Conservation (phyloP, 495 filamentous ascomycete species). For the Oleoguttula mirabilis region DNA sequence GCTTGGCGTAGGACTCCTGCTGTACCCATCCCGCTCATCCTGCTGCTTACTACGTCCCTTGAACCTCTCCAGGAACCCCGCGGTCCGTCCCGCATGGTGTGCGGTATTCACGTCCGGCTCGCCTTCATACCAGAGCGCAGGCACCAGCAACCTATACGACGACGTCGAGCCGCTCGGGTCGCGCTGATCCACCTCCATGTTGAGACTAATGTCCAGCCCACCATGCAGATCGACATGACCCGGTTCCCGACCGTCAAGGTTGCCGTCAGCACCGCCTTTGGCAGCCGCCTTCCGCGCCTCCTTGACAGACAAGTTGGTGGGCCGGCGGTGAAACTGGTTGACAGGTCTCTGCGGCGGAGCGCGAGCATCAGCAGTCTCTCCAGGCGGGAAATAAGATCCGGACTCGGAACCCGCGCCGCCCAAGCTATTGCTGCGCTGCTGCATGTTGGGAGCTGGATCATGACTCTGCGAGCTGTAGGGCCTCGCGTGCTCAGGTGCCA, state of each 20-base stretch:
- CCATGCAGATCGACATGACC: constrained; percentile 53
- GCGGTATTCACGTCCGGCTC: too few species aligned
- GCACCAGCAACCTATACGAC: constrained; percentile 77
- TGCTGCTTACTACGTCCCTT: too few species aligned
- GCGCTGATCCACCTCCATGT: constrained; percentile 70
- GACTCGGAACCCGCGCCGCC: background rate
- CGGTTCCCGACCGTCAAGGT: constrained; percentile 19
- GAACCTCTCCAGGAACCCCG: too few species aligned
- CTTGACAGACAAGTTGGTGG: constrained; percentile 56
- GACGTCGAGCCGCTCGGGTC: constrained; percentile 83
- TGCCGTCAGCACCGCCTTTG: constrained; percentile 10
- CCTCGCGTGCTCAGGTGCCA: background rate
- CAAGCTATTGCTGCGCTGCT: constrained; percentile 10
- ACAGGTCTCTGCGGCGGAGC: constrained; percentile 33
- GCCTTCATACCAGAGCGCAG: constrained; percentile 45
- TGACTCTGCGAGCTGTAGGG: background rate
- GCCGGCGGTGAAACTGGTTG: constrained; percentile 54
- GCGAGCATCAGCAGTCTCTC: background rate
- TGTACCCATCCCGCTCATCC: too few species aligned
- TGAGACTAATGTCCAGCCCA: constrained; percentile 72
- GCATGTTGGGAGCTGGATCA: background rate
- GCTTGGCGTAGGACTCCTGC: too few species aligned
- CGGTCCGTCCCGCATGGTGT: too few species aligned
- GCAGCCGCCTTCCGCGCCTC: constrained; percentile 34
- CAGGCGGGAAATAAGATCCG: constrained; percentile 1